Evolutionary conservation across 306 rosid species (phyloP).

Genomic region (Medicago ruthenica): DNA sequence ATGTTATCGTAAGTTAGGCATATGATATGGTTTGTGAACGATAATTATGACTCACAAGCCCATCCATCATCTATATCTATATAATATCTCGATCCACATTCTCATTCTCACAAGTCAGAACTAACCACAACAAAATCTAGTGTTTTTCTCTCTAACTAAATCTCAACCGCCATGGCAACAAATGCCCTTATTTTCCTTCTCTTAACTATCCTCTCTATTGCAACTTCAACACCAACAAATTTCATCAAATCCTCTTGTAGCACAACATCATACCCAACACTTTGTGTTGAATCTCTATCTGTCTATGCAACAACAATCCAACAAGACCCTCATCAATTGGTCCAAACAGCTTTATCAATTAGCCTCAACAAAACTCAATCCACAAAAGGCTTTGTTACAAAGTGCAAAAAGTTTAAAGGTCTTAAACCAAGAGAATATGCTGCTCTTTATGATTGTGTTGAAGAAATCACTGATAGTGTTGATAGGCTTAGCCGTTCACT

Average conservation of each 20-base stretch:
- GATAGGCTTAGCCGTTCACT: slow-evolving; percentile 44
- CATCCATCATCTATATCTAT: slow-evolving; percentile 15
- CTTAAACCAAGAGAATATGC: slow-evolving; percentile 44
- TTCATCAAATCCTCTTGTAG: slow-evolving; percentile 55
- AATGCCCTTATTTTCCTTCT: neutral
- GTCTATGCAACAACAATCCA: slow-evolving; percentile 48
- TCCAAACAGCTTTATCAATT: slow-evolving; percentile 49
- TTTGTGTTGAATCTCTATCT: slow-evolving; percentile 46
- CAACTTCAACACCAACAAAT: neutral
- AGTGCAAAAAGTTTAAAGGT: slow-evolving; percentile 37
- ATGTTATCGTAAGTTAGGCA: neutral
- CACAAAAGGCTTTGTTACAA: slow-evolving; percentile 40
- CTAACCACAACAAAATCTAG: neutral
- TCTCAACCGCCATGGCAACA: slow-evolving; percentile 32
- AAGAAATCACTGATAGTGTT: slow-evolving; percentile 48
- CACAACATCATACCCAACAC: slow-evolving; percentile 42
- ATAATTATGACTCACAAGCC: neutral
- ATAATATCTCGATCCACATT: slow-evolving; percentile 5
- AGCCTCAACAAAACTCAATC: slow-evolving; percentile 45
- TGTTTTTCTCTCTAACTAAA: neutral
- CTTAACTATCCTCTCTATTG: neutral
- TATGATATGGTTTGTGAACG: slow-evolving; percentile 1
- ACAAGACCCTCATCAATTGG: slow-evolving; percentile 47
- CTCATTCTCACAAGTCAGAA: slow-evolving; percentile 12
- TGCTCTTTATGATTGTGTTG: slow-evolving; percentile 47